Conservation (phyloP, 2,329 filamentous ascomycete genomes). For the Fusarium lateritium region DNA sequence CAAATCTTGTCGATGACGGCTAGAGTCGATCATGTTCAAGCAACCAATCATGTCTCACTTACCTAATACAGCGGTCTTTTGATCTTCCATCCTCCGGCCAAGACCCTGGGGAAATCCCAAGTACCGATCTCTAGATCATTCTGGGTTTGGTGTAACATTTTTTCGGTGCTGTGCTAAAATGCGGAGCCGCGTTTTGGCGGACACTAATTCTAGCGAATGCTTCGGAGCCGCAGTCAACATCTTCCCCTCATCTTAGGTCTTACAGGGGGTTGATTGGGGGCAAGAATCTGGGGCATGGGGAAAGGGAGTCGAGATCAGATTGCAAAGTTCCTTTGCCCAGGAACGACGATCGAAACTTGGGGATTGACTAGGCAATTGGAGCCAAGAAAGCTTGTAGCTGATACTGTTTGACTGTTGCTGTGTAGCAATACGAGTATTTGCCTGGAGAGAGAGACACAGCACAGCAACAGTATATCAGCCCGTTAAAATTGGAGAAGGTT, state of each 20-base stretch:
- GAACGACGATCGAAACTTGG: background rate
- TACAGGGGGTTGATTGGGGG: background rate
- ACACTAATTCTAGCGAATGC: constrained; percentile 22
- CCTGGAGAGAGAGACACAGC: background rate
- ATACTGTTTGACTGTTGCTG: background rate
- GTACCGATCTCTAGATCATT: constrained; percentile 1
- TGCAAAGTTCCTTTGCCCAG: background rate
- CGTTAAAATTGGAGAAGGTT: constrained; percentile 12
- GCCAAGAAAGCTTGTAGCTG: background rate
- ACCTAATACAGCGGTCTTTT: background rate
- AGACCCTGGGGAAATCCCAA: constrained; percentile 4
- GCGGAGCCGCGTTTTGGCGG: constrained; percentile 50
- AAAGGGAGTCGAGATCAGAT: constrained; percentile 9
- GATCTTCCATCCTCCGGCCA: constrained; percentile 17
- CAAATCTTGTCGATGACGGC: constrained; percentile 35
- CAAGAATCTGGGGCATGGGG: constrained; percentile 24
- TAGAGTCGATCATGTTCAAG: background rate
- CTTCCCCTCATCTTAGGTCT: constrained; percentile 41
- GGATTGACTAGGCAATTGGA: constrained; percentile 1
- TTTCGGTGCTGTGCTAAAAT: constrained; percentile 29
- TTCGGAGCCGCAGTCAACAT: constrained; percentile 46
- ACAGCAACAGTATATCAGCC: background rate
- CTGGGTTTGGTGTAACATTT: constrained; percentile 2
- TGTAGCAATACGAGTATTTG: background rate
- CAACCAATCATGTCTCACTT: background rate